phyloP scores from a whole-genome alignment of 2,329 filamentous ascomycete genomes.

The Paracoccidioides lutzii region DNA sequence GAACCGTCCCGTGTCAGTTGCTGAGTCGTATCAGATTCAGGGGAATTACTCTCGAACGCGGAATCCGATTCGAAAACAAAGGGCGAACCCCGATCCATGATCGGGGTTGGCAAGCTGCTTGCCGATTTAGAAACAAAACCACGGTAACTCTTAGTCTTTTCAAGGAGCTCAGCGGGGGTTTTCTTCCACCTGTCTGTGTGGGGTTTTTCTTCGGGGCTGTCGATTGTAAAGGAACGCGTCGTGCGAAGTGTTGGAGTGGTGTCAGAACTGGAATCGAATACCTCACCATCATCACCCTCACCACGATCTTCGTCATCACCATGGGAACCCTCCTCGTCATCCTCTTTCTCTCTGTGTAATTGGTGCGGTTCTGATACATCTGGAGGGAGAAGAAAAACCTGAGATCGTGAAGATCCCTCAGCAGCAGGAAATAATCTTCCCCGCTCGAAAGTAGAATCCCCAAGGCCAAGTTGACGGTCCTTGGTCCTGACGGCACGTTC shows the following conservation, averaged over 20 bases:
- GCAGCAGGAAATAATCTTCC: neutral
- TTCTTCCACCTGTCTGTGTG: constrained; percentile 2
- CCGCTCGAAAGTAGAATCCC: neutral
- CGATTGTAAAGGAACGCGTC: neutral
- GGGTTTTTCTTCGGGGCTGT: neutral
- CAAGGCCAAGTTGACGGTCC: constrained; percentile 8
- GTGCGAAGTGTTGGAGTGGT: neutral
- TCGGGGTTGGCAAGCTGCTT: constrained; percentile 27
- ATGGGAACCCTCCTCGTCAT: neutral
- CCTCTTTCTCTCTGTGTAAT: neutral
- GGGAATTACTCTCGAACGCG: constrained; percentile 3
- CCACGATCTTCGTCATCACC: neutral
- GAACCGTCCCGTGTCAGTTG: constrained; percentile 2
- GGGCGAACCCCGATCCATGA: constrained; percentile 17
- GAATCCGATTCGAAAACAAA: neutral
- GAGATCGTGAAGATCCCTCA: neutral
- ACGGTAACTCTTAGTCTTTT: constrained; percentile 45
- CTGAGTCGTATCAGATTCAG: constrained; percentile 1
- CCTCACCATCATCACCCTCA: neutral
- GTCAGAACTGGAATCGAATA: neutral
- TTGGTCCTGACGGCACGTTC: constrained; percentile 17
- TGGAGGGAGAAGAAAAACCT: neutral
- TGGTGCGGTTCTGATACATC: neutral
- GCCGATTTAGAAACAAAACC: constrained; percentile 31
- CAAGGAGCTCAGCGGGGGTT: constrained; percentile 39